A percentile compares a stretch with the other conserved stretches of the same genome.
Evolutionary conservation across 805 yeast genomes (phyloP).

Genomic region (Sugiyamaella americana): DNA sequence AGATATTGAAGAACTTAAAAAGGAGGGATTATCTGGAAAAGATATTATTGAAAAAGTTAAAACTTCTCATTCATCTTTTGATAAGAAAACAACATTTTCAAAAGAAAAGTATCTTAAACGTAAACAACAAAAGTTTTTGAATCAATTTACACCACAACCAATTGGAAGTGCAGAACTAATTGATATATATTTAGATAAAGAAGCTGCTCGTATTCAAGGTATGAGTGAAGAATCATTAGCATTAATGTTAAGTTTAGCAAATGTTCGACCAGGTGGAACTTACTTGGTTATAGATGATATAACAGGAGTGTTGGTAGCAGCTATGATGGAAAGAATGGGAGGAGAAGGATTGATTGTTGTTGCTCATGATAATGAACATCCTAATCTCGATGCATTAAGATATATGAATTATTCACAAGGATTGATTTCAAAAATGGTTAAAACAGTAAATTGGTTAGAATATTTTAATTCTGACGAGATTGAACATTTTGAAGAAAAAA

Average conservation of each 20-base stretch:
- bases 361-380: conserved; percentile 89
- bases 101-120: conserved; percentile 89
- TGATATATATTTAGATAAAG: conserved; percentile 72
- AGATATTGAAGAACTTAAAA: conserved; percentile 82
- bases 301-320: conserved; percentile 83
- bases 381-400: conserved; percentile 66
- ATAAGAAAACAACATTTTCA: conserved; percentile 80
- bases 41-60: conserved; percentile 76
- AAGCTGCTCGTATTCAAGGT: conserved; percentile 64
- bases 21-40: conserved; percentile 65
- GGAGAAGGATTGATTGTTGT: conserved; percentile 63
- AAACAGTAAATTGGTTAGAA: conserved; percentile 71
- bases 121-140: conserved; percentile 84
- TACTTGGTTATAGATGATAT: conserved; percentile 89
- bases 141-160: conserved; percentile 77
- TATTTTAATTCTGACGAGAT: conserved; percentile 71
- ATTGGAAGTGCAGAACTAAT: conserved; percentile 65
- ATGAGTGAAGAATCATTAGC: conserved; percentile 83
- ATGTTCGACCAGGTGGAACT: conserved; percentile 82
- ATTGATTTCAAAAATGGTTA: conserved; percentile 48
- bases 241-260: conserved; percentile 66
- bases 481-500: conserved; percentile 35
- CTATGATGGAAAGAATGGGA: conserved; percentile 85
- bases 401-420: conserved; percentile 54
- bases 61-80: conserved; percentile 77